phyloP scores from a whole-genome alignment of 2,329 filamentous ascomycete species.

The Sordariomycetes sp. region DNA sequence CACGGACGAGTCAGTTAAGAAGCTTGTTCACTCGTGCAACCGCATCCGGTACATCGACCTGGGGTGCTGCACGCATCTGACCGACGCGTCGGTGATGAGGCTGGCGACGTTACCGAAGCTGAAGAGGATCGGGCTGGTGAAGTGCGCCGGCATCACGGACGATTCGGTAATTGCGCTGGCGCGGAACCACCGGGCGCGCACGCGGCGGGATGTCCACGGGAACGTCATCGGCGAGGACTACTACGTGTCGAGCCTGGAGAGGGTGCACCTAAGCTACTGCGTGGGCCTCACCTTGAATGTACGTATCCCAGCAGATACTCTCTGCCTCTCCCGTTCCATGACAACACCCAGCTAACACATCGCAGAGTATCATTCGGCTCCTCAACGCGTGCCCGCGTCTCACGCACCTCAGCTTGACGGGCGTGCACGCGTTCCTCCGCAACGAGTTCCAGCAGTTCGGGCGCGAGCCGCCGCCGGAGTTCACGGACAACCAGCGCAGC shows the following conservation, averaged over 20 bases:
- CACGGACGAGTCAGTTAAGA: constrained; percentile 79
- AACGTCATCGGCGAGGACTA: constrained; percentile 38
- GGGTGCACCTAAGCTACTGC: constrained; percentile 95
- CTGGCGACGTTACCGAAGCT: constrained; percentile 84
- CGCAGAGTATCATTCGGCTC: constrained; percentile 75
- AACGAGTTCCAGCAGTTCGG: constrained; percentile 80
- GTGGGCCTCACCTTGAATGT: constrained; percentile 73
- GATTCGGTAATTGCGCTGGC: constrained; percentile 78
- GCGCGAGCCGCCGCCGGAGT: constrained; percentile 77
- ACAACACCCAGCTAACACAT: constrained; percentile 4
- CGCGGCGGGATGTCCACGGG: constrained; percentile 36
- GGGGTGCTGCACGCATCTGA: constrained; percentile 85
- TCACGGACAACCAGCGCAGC: constrained; percentile 87
- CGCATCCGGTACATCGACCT: constrained; percentile 95
- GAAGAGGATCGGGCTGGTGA: constrained; percentile 88
- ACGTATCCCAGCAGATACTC: constrained; percentile 21
- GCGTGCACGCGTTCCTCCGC: constrained; percentile 80
- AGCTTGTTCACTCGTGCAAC: constrained; percentile 76
- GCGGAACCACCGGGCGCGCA: constrained; percentile 44
- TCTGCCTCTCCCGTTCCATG: not conserved
- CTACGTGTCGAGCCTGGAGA: constrained; percentile 62
- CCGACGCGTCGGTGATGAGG: constrained; percentile 75
- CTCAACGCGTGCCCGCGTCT: constrained; percentile 86
- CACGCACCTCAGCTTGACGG: constrained; percentile 89
- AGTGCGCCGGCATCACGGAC: constrained; percentile 85